Evolutionary conservation across 176 grass and related monocot species (phyloP).

Genomic region (Zoysia japonica): DNA sequence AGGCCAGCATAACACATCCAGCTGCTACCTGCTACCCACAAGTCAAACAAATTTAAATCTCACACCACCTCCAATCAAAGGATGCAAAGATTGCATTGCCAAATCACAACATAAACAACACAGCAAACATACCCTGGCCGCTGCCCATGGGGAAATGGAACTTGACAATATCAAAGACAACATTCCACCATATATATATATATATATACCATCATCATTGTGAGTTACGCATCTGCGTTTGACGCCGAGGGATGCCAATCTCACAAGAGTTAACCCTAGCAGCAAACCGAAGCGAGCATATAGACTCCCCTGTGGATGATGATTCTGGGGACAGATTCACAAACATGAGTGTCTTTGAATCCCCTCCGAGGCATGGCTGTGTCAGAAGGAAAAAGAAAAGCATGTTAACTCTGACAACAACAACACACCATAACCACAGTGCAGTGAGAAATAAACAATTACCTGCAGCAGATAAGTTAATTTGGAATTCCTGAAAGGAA

Average conservation of each 20-base stretch:
- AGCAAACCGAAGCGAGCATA: conserved; percentile 89
- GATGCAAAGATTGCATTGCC: conserved; percentile 51
- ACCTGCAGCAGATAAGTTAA: conserved; percentile 94
- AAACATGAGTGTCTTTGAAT: conserved; percentile 93
- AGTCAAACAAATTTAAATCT: not conserved
- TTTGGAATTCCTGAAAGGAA: conserved; percentile 95
- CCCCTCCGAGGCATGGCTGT: conserved; percentile 92
- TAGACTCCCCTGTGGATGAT: conserved; percentile 65
- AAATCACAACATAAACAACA: conserved; percentile 25
- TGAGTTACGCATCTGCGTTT: conserved; percentile 53
- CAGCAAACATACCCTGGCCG: not conserved
- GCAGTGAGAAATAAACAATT: not conserved
- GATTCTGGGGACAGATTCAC: conserved; percentile 78
- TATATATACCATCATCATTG: not conserved
- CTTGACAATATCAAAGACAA: not conserved
- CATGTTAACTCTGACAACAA: not conserved
- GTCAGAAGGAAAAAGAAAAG: not conserved
- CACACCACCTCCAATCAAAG: conserved; percentile 8
- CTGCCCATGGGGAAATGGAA: not conserved
- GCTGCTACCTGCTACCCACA: conserved; percentile 23
- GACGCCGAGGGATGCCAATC: conserved; percentile 78
- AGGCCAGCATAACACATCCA: not conserved
- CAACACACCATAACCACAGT: not conserved
- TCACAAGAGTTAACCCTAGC: conserved; percentile 86
- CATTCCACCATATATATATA: conserved; percentile 6